Evolutionary conservation across 129 eudicot genomes (phyloP), one percentile per base, ranked within the genome.

Genomic region (Flaveria bidentis): DNA sequence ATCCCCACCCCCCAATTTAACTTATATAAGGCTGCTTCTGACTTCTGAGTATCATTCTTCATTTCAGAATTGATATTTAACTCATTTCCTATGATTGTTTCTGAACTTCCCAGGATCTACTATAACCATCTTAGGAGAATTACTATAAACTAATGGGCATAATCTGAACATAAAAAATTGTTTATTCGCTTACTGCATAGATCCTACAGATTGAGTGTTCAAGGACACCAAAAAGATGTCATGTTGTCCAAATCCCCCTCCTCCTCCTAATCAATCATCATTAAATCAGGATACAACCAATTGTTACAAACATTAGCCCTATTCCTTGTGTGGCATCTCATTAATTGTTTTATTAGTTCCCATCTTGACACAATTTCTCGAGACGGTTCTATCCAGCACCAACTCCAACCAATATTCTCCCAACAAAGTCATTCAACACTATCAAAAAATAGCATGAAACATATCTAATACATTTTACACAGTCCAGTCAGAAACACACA

Each of bases 31-130:
- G 26, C 69, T 55, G 39, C 62, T 56, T 56, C 42, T 33, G 39
- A 33, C 39, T 33, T 33, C 69, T 12, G 30, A 69, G 30, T 55
- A 53, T 56, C 49, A 44, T 78, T 69, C 49, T 41, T 42, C 14
- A 11, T 42, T 13, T 69, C 23, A 56, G 52, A 77, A 77, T 8
- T 77, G 61, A 28, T 69, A 65, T 20, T 41, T 36, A 47, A 51
- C 14, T 51, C 49, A 12, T 49, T 15, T 51, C 73, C 73, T 16
- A 50, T 36, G 18, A 17, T 10, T 55, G 39, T 36, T 72, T 72
- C 52, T 17, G 39, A 20, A 53, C 52, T 36, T 4, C 67, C 67
- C 67, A 39, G 6, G 55, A 73, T 39, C 62, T 39, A 22, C 8
- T 13, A 56, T 36, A 73, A 12, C 53, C 67, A 56, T 39, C 17